These are phyloP conservation scores for Aureobasidium subglaciale DNA, from an alignment of 2,329 filamentous ascomycete genomes.

Conservation along the genomic window DNA sequence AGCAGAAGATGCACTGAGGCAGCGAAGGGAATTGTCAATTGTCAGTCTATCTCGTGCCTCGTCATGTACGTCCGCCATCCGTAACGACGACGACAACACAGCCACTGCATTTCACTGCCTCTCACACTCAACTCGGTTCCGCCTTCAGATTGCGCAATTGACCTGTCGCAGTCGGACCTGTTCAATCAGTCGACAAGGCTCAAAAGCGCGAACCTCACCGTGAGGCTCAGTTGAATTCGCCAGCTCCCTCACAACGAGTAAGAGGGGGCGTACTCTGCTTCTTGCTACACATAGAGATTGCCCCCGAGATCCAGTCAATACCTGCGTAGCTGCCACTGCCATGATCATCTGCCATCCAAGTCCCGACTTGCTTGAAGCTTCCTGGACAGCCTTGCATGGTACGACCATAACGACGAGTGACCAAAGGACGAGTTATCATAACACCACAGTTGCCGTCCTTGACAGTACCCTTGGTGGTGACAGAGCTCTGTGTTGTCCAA, in stretches of 20 bases:
- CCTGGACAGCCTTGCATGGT: slow-evolving; percentile 19
- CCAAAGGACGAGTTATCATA: slow-evolving; percentile 20
- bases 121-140: too few relatives aligned
- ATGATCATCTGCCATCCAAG: slow-evolving; percentile 21
- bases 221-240: too few relatives aligned
- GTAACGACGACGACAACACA: too few relatives aligned
- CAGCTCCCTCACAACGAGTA: slow-evolving; percentile 19
- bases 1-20: too few relatives aligned
- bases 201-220: too few relatives aligned
- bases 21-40: too few relatives aligned
- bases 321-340: slow-evolving; percentile 17
- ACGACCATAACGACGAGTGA: slow-evolving; percentile 21
- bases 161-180: too few relatives aligned
- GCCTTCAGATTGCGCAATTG: too few relatives aligned
- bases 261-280: slow-evolving; percentile 17
- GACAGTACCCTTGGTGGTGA: slow-evolving; percentile 17
- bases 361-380: slow-evolving; percentile 16
- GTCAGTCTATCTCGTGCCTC: too few relatives aligned
- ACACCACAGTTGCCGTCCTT: slow-evolving; percentile 16
- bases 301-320: slow-evolving; percentile 18
- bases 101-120: too few relatives aligned
- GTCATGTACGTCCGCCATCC: too few relatives aligned
- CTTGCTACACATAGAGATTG: slow-evolving; percentile 19
- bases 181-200: too few relatives aligned
- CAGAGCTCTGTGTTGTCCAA: slow-evolving; percentile 13